Percentiles rank a stretch among this genome's conserved stretches.
Conservation (phyloP, 2,329 filamentous ascomycete genomes). For the Sclerotinia glacialis region DNA sequence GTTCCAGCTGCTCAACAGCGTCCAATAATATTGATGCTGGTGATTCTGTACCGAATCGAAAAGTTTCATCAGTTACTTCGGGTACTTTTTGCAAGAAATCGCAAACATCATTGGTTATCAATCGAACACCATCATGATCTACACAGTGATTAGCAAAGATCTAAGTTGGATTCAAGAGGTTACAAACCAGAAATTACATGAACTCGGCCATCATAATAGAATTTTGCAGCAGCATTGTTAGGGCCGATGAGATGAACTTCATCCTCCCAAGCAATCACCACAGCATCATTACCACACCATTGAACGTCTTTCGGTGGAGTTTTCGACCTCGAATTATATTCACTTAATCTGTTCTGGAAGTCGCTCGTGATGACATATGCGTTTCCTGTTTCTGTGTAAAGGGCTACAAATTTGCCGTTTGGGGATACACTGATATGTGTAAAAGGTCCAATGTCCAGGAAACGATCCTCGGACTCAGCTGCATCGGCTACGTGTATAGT, state of each 20-base stretch:
- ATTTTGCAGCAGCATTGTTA: constrained; percentile 69
- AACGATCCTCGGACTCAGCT: constrained; percentile 84
- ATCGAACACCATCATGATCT: constrained; percentile 79
- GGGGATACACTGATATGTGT: constrained; percentile 87
- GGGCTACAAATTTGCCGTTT: constrained; percentile 80
- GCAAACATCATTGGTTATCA: constrained; percentile 91
- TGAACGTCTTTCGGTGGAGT: constrained; percentile 84
- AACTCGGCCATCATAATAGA: constrained; percentile 87
- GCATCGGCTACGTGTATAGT: constrained; percentile 87
- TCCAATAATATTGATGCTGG: constrained; percentile 91
- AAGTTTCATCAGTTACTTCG: constrained; percentile 81
- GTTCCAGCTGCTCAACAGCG: constrained; percentile 84
- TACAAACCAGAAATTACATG: constrained; percentile 77
- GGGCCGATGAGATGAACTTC: constrained; percentile 93
- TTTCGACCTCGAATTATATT: constrained; percentile 84
- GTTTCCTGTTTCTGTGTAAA: constrained; percentile 82
- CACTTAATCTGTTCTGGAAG: constrained; percentile 87
- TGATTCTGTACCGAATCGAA: constrained; percentile 82
- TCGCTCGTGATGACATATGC: constrained; percentile 94
- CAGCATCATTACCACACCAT: constrained; percentile 95
- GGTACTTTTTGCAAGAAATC: constrained; percentile 97
- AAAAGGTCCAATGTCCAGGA: constrained; percentile 89
- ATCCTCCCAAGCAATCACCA: constrained; percentile 94
- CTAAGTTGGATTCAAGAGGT: not conserved
- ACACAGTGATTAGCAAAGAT: constrained; percentile 20